phyloP scores from a whole-genome alignment of 2,329 filamentous ascomycete genomes.

The Furcasterigmium furcatum region DNA sequence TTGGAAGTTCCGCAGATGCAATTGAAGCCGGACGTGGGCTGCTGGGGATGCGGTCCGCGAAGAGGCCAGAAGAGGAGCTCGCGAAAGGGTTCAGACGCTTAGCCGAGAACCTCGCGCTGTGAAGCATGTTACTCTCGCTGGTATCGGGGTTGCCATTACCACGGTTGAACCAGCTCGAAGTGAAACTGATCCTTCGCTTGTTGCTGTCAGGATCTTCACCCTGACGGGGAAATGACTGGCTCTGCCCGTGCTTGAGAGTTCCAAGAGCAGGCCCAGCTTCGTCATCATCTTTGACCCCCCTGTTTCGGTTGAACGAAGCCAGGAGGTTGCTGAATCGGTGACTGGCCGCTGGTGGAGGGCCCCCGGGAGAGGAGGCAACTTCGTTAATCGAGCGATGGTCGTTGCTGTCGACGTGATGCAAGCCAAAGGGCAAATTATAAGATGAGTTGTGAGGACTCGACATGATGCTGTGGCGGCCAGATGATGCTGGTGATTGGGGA shows the following conservation, averaged over 20 bases:
- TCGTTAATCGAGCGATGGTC: conserved; percentile 39
- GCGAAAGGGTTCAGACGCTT: conserved; percentile 44
- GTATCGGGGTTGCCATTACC: conserved; percentile 47
- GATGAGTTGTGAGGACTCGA: conserved; percentile 62
- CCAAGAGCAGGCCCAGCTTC: conserved; percentile 65
- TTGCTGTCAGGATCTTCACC: conserved; percentile 53
- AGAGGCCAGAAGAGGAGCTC: conserved; percentile 45
- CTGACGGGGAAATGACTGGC: conserved; percentile 70
- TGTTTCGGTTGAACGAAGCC: conserved; percentile 59
- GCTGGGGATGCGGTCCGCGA: conserved; percentile 53
- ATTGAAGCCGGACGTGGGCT: conserved; percentile 67
- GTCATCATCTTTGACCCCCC: conserved; percentile 53
- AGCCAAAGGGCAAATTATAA: conserved; percentile 53
- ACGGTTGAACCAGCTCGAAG: conserved; percentile 55
- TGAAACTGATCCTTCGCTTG: conserved; percentile 56
- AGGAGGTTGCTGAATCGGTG: conserved; percentile 48
- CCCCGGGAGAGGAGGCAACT: conserved; percentile 37
- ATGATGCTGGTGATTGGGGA: conserved; percentile 60
- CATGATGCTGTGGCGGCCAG: conserved; percentile 50
- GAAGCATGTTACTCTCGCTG: conserved; percentile 21
- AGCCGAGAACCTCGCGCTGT: conserved; percentile 29
- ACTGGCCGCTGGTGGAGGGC: conserved; percentile 22
- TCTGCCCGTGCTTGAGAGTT: conserved; percentile 67
- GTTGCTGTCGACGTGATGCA: conserved; percentile 39
- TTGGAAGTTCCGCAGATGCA: conserved; percentile 66